A percentile compares a stretch with the other conserved stretches of the same genome.
phyloP scores from a whole-genome alignment of 495 filamentous ascomycete species.

The Penicillium coffeae region DNA sequence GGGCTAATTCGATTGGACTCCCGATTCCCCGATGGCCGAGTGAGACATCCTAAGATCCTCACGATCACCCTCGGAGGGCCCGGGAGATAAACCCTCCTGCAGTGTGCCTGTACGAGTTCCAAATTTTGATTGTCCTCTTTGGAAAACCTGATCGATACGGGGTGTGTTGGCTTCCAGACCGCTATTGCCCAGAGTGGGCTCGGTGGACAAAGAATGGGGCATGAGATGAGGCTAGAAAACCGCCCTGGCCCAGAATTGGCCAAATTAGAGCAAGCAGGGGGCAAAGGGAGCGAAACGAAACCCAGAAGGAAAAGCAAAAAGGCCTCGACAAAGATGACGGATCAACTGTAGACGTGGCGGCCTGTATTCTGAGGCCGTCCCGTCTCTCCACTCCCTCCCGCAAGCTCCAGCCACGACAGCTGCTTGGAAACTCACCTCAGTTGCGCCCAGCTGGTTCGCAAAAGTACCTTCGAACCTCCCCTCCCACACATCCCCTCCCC shows the following conservation, averaged over 20 bases:
- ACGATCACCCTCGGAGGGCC: conserved; percentile 9
- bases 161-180: conserved; percentile 16
- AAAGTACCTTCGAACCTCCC: not conserved
- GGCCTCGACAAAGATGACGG: not conserved
- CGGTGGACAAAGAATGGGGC: not conserved
- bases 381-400: not conserved
- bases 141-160: not conserved
- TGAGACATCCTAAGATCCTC: not conserved
- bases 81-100: conserved; percentile 5
- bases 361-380: not conserved
- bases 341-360: not conserved
- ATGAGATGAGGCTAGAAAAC: not conserved
- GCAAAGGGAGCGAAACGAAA: too few relatives aligned
- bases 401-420: not conserved
- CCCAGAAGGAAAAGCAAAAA: not conserved
- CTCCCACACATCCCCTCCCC: not conserved
- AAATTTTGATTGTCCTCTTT: conserved; percentile 13
- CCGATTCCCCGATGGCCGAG: not conserved
- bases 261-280: too few relatives aligned
- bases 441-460: too few relatives aligned
- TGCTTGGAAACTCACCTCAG: too few relatives aligned
- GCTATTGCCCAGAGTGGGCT: conserved; percentile 6
- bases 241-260: too few relatives aligned
- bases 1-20: not conserved
- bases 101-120: conserved; percentile 10